Evolutionary conservation across 225 moss, liverwort and hornwort genomes (phyloP).

Genomic region (Takakia lepidozioides): DNA sequence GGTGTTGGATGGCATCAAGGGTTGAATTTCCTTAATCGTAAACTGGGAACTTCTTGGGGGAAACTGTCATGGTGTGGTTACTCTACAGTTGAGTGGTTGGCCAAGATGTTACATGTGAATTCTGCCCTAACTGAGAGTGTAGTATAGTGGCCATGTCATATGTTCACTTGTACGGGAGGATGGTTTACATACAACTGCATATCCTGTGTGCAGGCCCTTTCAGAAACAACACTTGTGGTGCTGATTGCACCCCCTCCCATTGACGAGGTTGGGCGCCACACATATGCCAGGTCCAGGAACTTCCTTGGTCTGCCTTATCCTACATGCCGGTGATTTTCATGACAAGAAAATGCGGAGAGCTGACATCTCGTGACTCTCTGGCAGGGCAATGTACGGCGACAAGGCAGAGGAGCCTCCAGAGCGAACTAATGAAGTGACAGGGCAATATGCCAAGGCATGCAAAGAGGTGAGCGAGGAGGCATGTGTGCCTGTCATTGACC

Average conservation of each 20-base stretch:
- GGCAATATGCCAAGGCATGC: conserved; percentile 24
- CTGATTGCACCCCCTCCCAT: conserved; percentile 36
- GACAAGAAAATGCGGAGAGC: background rate
- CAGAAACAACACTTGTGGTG: conserved; percentile 17
- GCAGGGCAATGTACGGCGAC: conserved; percentile 26
- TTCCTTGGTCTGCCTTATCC: too few relatives aligned
- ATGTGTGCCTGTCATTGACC: conserved; percentile 14
- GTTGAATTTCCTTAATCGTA: too few relatives aligned
- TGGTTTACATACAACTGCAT: too few relatives aligned
- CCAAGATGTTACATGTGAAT: too few relatives aligned
- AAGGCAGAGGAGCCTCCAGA: conserved; percentile 21
- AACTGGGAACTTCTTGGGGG: too few relatives aligned
- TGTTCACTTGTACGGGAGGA: too few relatives aligned
- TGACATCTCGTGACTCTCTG: background rate
- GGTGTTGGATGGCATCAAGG: too few relatives aligned
- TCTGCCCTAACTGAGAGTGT: too few relatives aligned
- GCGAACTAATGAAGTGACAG: conserved; percentile 19
- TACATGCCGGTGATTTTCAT: background rate
- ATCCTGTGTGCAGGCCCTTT: conserved; percentile 11
- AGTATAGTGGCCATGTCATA: too few relatives aligned
- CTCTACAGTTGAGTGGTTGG: too few relatives aligned
- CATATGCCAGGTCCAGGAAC: conserved; percentile 14
- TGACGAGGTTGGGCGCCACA: conserved; percentile 15
- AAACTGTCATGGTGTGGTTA: too few relatives aligned
- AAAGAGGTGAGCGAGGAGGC: conserved; percentile 17